Evolutionary conservation across 768 basidiomycete genomes (phyloP), one percentile per base, ranked within the genome.

Genomic region (Rhodocollybia butyracea): DNA sequence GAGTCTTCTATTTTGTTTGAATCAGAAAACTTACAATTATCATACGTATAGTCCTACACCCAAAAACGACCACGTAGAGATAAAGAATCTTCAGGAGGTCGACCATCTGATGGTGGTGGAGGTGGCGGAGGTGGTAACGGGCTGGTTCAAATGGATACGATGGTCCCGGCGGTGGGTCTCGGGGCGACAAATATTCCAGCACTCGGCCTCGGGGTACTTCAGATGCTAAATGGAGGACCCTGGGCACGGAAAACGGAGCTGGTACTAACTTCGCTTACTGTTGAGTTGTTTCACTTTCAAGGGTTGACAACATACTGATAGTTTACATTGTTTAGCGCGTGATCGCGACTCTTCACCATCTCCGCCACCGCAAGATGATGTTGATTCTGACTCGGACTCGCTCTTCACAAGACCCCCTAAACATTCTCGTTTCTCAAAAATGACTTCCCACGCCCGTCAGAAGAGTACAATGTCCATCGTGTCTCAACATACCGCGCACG

Each of bases 201-300:
- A 36, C 48, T 2, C 76, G 81, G 2, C 85, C 85, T 19, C 79
- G 89, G 50, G 88, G 88, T n/a, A 82, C 88, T 58, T 88, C 86
- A 29, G 89, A 91, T 62, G 80, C 82, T n/a, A 79, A 72, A 48
- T 81, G 79, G 79, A 72, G 72, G 39, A 70, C 66, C 27, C 36
- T 52, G 57, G 57, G 51, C 56, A 31, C 56, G 17, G 58, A 30
- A 30, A 46, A 24, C 19, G 34, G 32, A 21, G 27, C 40, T 17
- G 46, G 45, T 47, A 54, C 30, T 51, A 54, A 45, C 24, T 57
- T 41, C 36, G 29, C 47, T 29, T 58, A 62, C 41, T 53, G 57
- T 58, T 43, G 43, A n/a, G n/a, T n/a, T n/a, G 57, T 60, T 30
- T 24, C 41, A 12, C 32, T 40, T 22, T 46, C 17, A 17, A 27